Evolutionary conservation across 176 grass and related monocot species (phyloP), one percentile per base, ranked within the genome.

Genomic region (Elaeis guineensis): DNA sequence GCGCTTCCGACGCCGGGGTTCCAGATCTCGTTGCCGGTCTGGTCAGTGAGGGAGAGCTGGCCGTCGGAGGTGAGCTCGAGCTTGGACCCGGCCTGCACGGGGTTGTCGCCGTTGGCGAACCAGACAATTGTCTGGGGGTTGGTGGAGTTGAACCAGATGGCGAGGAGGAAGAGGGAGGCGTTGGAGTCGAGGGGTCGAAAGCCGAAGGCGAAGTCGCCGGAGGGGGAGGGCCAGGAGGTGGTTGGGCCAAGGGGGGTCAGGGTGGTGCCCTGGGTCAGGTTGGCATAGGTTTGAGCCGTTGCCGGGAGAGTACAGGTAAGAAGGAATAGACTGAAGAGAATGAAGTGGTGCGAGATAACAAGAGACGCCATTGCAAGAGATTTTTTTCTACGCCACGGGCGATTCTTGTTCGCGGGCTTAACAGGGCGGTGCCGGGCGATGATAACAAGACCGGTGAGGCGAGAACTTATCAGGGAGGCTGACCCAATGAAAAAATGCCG

Each of bases 121-220:
- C 84, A 87, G 48, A 72, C 66, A 49, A 78, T 25, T 2, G 59
- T 51, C 35, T 66, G 50, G 0, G 61, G 28, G 1, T 51, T 14
- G 21, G 62, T 75, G 44, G 24, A 15, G 18, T 57, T 57, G n/a
- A 82, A 82, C 71, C 71, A 82, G 50, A 82, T 59, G 4, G 66
- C 79, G n/a, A 75, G 26, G 52, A 81, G 16, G 28, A 64, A 81
- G 21, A 21, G 50, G 18, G 69, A 63, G 17, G 69, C 2, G 49
- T 74, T 73, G 14, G 64, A 14, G n/a, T 61, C 60, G 15, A 58
- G 25, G 4, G 59, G 59, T 5, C n/a, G 61, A 50, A 82, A 76
- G 35, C 79, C 79, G 12, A 82, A 71, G 28, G 71, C 66, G 51
- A 82, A 82, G 24, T 70, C 53, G 0, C 72, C 59, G 5, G 72